Percentiles rank a stretch among this genome's conserved stretches.
Evolutionary conservation across 2,329 filamentous ascomycete species (phyloP).

Genomic region (Pseudogymnoascus sp.): DNA sequence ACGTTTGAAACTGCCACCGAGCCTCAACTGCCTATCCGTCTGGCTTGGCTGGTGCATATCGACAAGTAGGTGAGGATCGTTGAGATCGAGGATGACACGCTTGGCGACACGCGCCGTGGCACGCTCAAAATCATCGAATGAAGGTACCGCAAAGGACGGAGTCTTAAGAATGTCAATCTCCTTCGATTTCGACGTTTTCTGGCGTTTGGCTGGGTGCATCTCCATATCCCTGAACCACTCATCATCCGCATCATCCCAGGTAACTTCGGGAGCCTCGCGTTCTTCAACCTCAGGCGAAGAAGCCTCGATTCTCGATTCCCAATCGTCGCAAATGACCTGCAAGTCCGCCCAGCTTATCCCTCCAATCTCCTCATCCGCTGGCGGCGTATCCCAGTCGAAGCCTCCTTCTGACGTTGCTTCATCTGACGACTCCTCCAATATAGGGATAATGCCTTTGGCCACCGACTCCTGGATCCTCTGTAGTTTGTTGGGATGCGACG

Average conservation of each 20-base stretch:
- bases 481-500: conserved; percentile 43
- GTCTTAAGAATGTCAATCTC: conserved; percentile 51
- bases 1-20: conserved; percentile 48
- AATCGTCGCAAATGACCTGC: conserved; percentile 78
- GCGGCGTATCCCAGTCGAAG: conserved; percentile 43
- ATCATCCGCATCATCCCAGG: conserved; percentile 39
- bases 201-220: conserved; percentile 51
- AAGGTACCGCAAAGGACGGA: conserved; percentile 53
- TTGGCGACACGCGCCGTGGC: conserved; percentile 66
- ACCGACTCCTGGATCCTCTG: conserved; percentile 46
- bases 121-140: conserved; percentile 72
- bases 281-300: conserved; percentile 19
- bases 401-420: conserved; percentile 38
- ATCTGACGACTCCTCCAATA: conserved; percentile 32
- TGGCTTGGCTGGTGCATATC: conserved; percentile 63
- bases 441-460: conserved; percentile 38
- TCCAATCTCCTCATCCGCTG: conserved; percentile 54
- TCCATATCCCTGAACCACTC: conserved; percentile 56
- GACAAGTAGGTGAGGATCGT: conserved; percentile 78
- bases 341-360: conserved; percentile 74
- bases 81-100: conserved; percentile 74
- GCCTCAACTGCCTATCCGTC: conserved; percentile 45
- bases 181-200: conserved; percentile 41
- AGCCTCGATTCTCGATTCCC: conserved; percentile 52
- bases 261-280: conserved; percentile 22